phyloP scores from a whole-genome alignment of 129 eudicot genomes.

The Helichrysum umbraculigerum region DNA sequence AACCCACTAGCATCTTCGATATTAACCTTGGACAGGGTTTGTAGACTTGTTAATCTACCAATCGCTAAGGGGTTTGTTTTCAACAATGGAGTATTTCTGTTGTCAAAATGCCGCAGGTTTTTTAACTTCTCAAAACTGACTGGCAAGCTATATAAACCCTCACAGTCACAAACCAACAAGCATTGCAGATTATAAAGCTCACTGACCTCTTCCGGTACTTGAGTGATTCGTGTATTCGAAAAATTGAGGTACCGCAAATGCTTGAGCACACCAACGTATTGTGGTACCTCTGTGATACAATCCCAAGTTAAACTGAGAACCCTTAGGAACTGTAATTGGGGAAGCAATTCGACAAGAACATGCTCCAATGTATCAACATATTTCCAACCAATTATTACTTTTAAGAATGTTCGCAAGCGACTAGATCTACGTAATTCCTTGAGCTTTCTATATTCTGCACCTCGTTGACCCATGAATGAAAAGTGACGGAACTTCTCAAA shows the following conservation, averaged over 20 bases:
- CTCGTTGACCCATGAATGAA: not conserved
- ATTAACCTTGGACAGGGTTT: not conserved
- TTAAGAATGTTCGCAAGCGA: not conserved
- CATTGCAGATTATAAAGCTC: not conserved
- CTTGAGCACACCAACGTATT: not conserved
- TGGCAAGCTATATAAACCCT: not conserved
- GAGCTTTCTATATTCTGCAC: not conserved
- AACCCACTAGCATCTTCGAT: not conserved
- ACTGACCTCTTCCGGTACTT: not conserved
- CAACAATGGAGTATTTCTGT: not conserved
- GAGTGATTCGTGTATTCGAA: not conserved
- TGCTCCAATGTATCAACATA: not conserved
- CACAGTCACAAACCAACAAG: not conserved
- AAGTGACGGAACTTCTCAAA: no score
- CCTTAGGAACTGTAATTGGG: not conserved
- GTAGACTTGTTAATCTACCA: not conserved
- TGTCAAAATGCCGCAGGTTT: not conserved
- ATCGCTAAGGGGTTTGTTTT: not conserved
- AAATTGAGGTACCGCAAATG: not conserved
- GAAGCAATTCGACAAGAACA: not conserved
- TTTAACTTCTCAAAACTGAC: not conserved
- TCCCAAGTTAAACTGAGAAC: not conserved
- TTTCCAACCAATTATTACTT: not conserved
- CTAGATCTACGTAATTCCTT: no score
- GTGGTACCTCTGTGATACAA: not conserved